Evolutionary conservation across 305 asterid genomes (phyloP).

Genomic region (Fraxinus latifolia): DNA sequence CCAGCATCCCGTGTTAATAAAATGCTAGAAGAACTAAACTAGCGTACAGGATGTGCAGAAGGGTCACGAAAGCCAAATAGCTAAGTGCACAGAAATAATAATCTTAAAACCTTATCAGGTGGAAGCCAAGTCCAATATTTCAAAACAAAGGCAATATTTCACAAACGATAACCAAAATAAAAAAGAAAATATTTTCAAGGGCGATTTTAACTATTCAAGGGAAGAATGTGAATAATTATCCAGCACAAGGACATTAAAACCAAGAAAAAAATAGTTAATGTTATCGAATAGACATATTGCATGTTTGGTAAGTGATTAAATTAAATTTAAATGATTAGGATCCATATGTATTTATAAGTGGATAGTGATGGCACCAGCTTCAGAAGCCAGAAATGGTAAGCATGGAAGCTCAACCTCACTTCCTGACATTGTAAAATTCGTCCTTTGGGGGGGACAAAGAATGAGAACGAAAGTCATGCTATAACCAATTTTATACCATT

Average conservation of each 20-base stretch:
- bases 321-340: neutral
- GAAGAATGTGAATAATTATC: neutral
- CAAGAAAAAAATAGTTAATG: neutral
- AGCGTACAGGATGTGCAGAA: neutral
- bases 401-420: neutral
- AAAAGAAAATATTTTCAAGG: neutral
- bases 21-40: neutral
- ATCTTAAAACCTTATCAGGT: neutral
- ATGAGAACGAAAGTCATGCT: neutral
- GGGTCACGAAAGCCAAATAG: neutral
- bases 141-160: neutral
- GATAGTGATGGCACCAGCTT: neutral
- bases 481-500: neutral
- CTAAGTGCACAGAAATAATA: neutral
- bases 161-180: neutral
- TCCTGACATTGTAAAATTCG: neutral
- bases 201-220: neutral
- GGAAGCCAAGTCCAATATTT: neutral
- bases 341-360: neutral
- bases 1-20: neutral
- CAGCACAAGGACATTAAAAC: neutral
- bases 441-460: neutral
- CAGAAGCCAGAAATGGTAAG: neutral
- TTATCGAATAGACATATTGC: neutral
- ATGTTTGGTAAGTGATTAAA: neutral